Conservation (phyloP, 495 filamentous ascomycete species). For the Aspergillus sclerotiicarbonarius region DNA sequence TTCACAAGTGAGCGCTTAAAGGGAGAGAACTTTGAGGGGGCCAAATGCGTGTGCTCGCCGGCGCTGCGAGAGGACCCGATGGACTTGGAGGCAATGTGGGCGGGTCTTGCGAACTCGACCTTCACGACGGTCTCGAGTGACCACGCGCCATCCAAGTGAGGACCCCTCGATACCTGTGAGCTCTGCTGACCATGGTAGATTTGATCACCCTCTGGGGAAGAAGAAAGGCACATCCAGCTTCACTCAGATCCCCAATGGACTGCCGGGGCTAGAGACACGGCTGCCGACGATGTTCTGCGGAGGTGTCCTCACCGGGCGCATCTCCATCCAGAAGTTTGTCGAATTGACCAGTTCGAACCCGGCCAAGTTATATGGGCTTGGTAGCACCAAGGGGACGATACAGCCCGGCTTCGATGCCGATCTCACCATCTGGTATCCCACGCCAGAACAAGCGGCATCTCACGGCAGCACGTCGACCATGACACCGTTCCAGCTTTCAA, state of each 20-base stretch:
- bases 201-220: constrained; percentile 37
- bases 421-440: constrained; percentile 44
- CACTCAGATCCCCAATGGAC: constrained; percentile 53
- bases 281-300: constrained; percentile 44
- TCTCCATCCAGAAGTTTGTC: constrained; percentile 56
- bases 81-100: constrained; percentile 46
- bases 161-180: background rate
- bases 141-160: constrained; percentile 36
- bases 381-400: constrained; percentile 53
- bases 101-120: constrained; percentile 44
- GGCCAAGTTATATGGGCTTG: constrained; percentile 61
- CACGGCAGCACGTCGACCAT: constrained; percentile 10
- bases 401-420: constrained; percentile 54
- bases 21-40: constrained; percentile 51
- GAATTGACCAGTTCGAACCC: constrained; percentile 56
- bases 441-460: constrained; percentile 14
- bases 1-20: constrained; percentile 52
- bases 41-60: constrained; percentile 51
- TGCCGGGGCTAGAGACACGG: constrained; percentile 61
- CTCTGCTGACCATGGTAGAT: constrained; percentile 5
- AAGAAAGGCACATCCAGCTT: constrained; percentile 32
- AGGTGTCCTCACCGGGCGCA: constrained; percentile 33
- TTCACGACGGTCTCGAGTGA: constrained; percentile 47
- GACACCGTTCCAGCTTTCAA: constrained; percentile 41
- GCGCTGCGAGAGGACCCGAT: constrained; percentile 34